A percentile compares a stretch with the other conserved stretches of the same genome.
Evolutionary conservation across 495 filamentous ascomycete genomes (phyloP).

Genomic region (Penicillium robsamsonii): DNA sequence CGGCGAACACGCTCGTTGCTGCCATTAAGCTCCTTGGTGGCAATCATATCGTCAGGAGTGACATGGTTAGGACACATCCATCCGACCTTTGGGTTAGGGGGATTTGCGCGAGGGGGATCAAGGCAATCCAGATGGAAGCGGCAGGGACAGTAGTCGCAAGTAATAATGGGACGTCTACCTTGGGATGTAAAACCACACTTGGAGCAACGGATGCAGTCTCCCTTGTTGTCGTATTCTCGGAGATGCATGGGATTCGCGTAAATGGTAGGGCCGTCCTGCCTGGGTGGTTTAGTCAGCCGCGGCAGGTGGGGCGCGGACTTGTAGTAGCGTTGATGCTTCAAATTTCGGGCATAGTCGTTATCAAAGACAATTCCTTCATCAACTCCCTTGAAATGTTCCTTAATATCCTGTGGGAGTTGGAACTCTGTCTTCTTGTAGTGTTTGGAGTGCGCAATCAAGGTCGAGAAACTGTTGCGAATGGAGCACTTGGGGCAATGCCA

Average conservation of each 20-base stretch:
- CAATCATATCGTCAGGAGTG: conserved; percentile 53
- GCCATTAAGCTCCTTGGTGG: conserved; percentile 49
- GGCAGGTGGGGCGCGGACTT: conserved; percentile 27
- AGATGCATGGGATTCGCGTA: conserved; percentile 42
- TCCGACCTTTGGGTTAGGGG: conserved; percentile 61
- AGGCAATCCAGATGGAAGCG: conserved; percentile 92
- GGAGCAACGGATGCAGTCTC: conserved; percentile 68
- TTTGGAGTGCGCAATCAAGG: conserved; percentile 57
- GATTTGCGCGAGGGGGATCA: conserved; percentile 75
- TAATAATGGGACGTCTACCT: conserved; percentile 62
- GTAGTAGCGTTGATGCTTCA: conserved; percentile 21
- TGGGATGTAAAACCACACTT: conserved; percentile 60
- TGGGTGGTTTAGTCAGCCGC: conserved; percentile 32
- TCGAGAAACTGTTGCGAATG: conserved; percentile 54
- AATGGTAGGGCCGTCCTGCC: conserved; percentile 4
- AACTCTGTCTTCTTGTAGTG: conserved; percentile 70
- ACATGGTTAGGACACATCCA: conserved; percentile 92
- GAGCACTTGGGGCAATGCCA: conserved; percentile 84
- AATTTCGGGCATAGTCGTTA: conserved; percentile 3
- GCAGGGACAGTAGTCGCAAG: conserved; percentile 76
- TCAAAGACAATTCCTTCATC: conserved; percentile 13
- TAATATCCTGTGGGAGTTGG: conserved; percentile 62
- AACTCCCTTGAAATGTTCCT: conserved; percentile 51
- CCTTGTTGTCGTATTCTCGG: conserved; percentile 63
- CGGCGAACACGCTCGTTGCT: conserved; percentile 38